These are phyloP conservation scores for Melaleuca alternifolia DNA, from an alignment of 345 rosid species.

Conservation along the genomic window DNA sequence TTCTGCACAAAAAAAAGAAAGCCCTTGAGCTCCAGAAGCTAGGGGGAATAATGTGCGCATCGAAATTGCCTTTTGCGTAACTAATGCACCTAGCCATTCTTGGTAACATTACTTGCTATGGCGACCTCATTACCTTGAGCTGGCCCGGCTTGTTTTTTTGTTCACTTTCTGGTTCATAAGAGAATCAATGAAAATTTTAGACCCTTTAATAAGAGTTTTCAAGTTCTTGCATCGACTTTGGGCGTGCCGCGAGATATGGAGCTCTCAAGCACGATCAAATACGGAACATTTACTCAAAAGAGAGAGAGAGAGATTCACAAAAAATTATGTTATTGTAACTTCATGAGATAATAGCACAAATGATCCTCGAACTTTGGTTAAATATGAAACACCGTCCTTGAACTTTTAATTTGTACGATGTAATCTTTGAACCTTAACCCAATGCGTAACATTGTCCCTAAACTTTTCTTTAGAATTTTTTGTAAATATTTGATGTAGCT, in stretches of 20 bases:
- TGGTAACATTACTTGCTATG: not conserved
- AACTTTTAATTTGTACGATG: not conserved
- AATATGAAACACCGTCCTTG: rapidly evolving
- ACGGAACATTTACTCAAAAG: not conserved
- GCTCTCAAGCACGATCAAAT: not conserved
- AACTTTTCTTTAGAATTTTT: too few species aligned
- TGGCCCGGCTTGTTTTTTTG: not conserved
- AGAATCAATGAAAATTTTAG: not conserved
- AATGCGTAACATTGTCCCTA: rapidly evolving
- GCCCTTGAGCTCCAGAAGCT: rapidly evolving
- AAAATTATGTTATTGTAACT: not conserved
- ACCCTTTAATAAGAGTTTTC: not conserved
- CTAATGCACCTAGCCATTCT: not conserved
- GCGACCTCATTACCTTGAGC: not conserved
- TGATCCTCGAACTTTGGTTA: rapidly evolving
- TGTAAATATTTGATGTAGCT: too few species aligned
- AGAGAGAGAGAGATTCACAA: not conserved
- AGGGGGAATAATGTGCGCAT: not conserved
- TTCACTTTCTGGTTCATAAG: not conserved
- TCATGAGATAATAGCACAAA: not conserved
- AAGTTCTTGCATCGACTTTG: not conserved
- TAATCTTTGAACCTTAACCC: rapidly evolving
- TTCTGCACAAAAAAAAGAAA: rapidly evolving
- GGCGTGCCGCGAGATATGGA: not conserved
- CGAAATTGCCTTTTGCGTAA: not conserved